Evolutionary conservation across 352 stramenopile species (phyloP).

Genomic region (Phytophthora sojae): DNA sequence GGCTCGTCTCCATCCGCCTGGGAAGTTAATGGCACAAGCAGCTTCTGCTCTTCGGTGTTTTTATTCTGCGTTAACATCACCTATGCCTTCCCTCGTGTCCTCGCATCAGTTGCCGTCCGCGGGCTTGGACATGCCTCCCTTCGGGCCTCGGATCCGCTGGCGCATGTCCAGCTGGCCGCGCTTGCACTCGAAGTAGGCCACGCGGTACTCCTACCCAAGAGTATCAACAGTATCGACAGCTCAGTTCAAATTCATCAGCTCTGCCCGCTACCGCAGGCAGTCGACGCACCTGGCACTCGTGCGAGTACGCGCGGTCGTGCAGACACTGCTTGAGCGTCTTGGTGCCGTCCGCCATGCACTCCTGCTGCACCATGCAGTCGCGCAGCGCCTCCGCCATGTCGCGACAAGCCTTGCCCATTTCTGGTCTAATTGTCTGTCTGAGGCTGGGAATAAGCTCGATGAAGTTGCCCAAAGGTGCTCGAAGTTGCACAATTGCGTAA

Average conservation of each 20-base stretch:
- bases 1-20: slow-evolving; percentile 23
- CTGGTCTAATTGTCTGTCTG: not conserved
- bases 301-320: slow-evolving; percentile 61
- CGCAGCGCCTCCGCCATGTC: slow-evolving; percentile 85
- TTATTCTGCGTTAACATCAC: not conserved
- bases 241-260: not conserved
- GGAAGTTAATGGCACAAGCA: not conserved
- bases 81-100: not conserved
- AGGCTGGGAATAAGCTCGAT: not conserved
- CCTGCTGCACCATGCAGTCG: slow-evolving; percentile 80
- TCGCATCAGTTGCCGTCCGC: slow-evolving; percentile 28
- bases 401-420: slow-evolving; percentile 85
- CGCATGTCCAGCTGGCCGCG: slow-evolving; percentile 86
- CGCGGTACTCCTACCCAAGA: slow-evolving; percentile 54
- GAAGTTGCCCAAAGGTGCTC: too few relatives aligned
- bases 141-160: slow-evolving; percentile 80
- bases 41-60: not conserved
- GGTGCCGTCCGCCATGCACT: slow-evolving; percentile 83
- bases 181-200: slow-evolving; percentile 89
- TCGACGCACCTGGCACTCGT: slow-evolving; percentile 71
- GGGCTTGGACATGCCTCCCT: slow-evolving; percentile 72
- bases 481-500: too few relatives aligned
- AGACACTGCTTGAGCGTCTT: slow-evolving; percentile 84
- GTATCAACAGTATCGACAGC: slow-evolving; percentile 25
- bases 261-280: not conserved